A percentile compares a stretch with the other conserved stretches of the same genome.
These are phyloP conservation scores for Penicillium simplicissimum DNA, from an alignment of 495 filamentous ascomycete species.

Conservation along the genomic window DNA sequence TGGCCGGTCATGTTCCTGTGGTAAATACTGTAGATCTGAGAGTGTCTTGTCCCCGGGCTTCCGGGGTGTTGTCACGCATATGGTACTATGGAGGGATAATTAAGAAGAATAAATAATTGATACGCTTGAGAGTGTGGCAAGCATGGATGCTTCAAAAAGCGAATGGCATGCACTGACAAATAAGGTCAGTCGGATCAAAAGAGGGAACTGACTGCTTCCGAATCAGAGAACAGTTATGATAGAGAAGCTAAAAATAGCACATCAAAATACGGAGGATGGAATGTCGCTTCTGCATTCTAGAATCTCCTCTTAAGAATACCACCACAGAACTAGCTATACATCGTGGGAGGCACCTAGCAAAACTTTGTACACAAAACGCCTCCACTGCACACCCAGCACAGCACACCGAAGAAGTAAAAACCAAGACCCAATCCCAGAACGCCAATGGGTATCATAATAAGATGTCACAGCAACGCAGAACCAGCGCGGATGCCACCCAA, in stretches of 20 bases:
- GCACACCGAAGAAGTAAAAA: constrained; percentile 2
- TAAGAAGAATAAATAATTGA: constrained; percentile 32
- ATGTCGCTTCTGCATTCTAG: background rate
- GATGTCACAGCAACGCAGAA: constrained; percentile 12
- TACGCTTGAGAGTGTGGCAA: constrained; percentile 29
- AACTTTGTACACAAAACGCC: constrained; percentile 2
- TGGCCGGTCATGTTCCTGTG: background rate
- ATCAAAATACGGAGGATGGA: background rate
- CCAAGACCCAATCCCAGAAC: constrained; percentile 17
- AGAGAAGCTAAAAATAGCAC: background rate
- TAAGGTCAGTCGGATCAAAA: constrained; percentile 9
- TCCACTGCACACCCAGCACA: background rate
- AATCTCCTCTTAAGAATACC: background rate
- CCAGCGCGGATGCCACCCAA: constrained; percentile 1
- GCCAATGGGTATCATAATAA: constrained; percentile 34
- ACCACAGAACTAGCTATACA: background rate
- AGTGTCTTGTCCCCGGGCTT: constrained; percentile 39
- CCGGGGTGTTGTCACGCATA: constrained; percentile 29
- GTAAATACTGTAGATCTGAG: constrained; percentile 27
- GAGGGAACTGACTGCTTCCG: background rate
- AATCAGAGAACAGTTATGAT: background rate
- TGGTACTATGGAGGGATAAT: constrained; percentile 48
- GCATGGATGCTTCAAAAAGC: constrained; percentile 38
- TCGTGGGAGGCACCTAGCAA: background rate
- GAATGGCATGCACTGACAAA: constrained; percentile 39